Base-by-base conservation (phyloP, 805 yeast species). In the Limtongia smithiae region DNA sequence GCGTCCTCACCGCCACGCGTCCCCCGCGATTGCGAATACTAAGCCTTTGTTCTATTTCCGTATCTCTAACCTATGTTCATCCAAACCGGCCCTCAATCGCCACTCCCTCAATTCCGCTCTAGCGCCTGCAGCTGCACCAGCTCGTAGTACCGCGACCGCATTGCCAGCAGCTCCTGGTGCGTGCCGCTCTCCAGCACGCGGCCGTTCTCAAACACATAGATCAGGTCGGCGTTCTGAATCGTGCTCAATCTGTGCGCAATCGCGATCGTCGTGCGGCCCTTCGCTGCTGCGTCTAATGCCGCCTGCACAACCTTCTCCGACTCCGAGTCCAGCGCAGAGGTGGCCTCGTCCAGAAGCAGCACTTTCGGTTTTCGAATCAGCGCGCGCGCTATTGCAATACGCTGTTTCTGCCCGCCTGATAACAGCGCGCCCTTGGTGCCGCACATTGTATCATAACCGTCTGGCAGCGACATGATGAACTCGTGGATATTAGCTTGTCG, bases 211-310 rank as follows among this genome's bases (percentile, higher is more conserved):
- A 83, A 62, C 47, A 80, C 73, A 37, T 73, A 72, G 15, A 82
- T 79, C 44, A 68, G 69, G 41, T 75, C 70, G 0, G 88, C 76
- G 51, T 73, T 71, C 42, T 69, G 64, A 52, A 80, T 80, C 0
- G 85, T 80, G 55, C 76, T 76, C 68, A 83, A 71, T 61, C 90
- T 70, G 65, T 83, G 90, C 8, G 90, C 90, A 65, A 83, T 82
- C 62, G 88, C 83, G 54, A 83, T 66, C 40, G 83, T 79, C 1
- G 90, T 82, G 59, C 88, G 79, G 24, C 77, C 69, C 8, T 66
- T 48, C 53, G 84, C 84, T 57, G 83, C 85, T 6, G 65, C 67
- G 11, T 70, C 70, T 49, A 80, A 80, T 3, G 88, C 82, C 7
- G 68, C 55, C 63, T 83, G 89, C 49, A 83, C 82, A 62, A 76